A percentile compares a stretch with the other conserved stretches of the same genome.
Evolutionary conservation across 495 filamentous ascomycete species (phyloP).

Genomic region (Xylaria cubensis): DNA sequence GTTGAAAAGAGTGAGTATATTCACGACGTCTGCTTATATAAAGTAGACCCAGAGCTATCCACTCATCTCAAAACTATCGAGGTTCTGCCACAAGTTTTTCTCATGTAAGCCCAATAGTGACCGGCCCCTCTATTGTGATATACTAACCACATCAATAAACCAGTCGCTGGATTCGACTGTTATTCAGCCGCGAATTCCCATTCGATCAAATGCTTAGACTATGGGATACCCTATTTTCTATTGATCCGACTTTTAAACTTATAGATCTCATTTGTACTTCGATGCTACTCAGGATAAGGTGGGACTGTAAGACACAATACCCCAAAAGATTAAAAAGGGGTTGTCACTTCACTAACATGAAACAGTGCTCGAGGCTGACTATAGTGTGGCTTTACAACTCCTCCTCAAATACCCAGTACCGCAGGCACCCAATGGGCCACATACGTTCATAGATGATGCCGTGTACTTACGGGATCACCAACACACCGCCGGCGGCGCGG

Average conservation of each 20-base stretch:
- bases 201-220: conserved; percentile 82
- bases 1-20: conserved; percentile 84
- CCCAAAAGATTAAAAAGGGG: neutral
- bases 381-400: conserved; percentile 80
- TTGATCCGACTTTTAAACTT: conserved; percentile 80
- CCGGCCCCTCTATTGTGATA: neutral
- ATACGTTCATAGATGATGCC: conserved; percentile 87
- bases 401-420: conserved; percentile 83
- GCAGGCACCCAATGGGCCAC: conserved; percentile 64
- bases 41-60: conserved; percentile 81
- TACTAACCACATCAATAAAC: conserved; percentile 19
- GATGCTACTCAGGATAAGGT: conserved; percentile 92
- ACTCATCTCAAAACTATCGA: conserved; percentile 83
- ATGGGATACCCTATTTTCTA: conserved; percentile 92
- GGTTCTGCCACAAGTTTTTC: conserved; percentile 93
- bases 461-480: conserved; percentile 81
- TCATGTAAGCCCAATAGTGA: conserved; percentile 68
- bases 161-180: conserved; percentile 91
- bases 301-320: conserved; percentile 70
- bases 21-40: conserved; percentile 77
- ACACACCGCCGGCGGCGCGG: conserved; percentile 70
- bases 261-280: conserved; percentile 89
- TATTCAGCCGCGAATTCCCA: conserved; percentile 93
- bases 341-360: neutral
- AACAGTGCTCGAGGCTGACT: conserved; percentile 82